A percentile compares a stretch with the other conserved stretches of the same genome.
Conservation (phyloP, 805 yeast genomes). For the Pichia sporocuriosa region DNA sequence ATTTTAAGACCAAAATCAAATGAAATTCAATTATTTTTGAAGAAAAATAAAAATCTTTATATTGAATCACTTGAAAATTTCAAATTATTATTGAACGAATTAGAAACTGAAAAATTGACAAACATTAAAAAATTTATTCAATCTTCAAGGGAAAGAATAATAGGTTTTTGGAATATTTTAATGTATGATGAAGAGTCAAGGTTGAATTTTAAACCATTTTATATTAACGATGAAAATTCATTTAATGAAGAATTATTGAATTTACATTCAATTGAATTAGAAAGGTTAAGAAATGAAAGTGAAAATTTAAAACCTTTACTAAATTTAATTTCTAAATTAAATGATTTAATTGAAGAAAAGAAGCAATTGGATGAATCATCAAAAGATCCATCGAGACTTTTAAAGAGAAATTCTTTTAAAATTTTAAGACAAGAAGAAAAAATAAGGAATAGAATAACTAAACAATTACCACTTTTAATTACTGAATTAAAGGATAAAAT, state of each 20-base stretch:
- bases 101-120: conserved; percentile 53
- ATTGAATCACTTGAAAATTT: conserved; percentile 42
- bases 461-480: conserved; percentile 60
- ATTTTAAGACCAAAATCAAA: conserved; percentile 33
- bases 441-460: conserved; percentile 58
- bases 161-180: conserved; percentile 54
- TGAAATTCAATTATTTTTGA: conserved; percentile 31
- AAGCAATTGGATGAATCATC: conserved; percentile 57
- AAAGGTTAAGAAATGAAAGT: conserved; percentile 42
- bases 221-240: conserved; percentile 30
- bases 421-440: conserved; percentile 77
- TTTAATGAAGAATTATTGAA: conserved; percentile 56
- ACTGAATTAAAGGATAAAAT: conserved; percentile 43
- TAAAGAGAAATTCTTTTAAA: conserved; percentile 70
- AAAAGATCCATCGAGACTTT: conserved; percentile 72
- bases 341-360: conserved; percentile 54
- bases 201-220: conserved; percentile 37
- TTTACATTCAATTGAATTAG: conserved; percentile 59
- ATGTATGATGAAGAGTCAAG: conserved; percentile 51
- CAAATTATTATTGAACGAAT: conserved; percentile 47
- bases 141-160: conserved; percentile 54
- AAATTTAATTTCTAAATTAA: conserved; percentile 46
- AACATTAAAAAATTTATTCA: conserved; percentile 62
- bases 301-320: conserved; percentile 50
- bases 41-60: conserved; percentile 41